These are phyloP conservation scores for Fusarium sambucinum DNA, from an alignment of 2,329 filamentous ascomycete species.

Conservation along the genomic window DNA sequence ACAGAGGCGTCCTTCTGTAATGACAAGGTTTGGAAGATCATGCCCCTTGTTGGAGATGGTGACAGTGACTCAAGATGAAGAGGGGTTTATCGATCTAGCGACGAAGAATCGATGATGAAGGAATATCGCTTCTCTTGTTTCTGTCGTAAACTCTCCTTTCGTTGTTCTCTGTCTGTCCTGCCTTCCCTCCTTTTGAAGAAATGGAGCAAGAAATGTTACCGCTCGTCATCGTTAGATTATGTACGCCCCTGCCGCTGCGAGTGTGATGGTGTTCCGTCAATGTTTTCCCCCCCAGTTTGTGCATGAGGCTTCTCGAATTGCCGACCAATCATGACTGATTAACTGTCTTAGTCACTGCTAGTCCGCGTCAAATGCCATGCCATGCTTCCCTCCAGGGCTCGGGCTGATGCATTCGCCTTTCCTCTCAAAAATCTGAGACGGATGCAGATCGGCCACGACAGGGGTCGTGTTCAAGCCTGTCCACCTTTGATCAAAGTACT, in stretches of 20 bases:
- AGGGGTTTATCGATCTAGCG: conserved; percentile 27
- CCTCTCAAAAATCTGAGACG: conserved; percentile 53
- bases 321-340: conserved; percentile 35
- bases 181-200: not conserved
- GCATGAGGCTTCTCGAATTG: conserved; percentile 44
- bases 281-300: conserved; percentile 43
- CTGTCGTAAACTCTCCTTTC: not conserved
- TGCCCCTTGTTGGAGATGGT: conserved; percentile 40
- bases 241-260: conserved; percentile 42
- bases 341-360: conserved; percentile 40
- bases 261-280: conserved; percentile 46
- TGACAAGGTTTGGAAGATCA: conserved; percentile 46
- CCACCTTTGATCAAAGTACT: conserved; percentile 43
- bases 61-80: conserved; percentile 24
- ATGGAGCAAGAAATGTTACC: conserved; percentile 2
- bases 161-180: not conserved
- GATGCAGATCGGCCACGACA: conserved; percentile 53
- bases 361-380: conserved; percentile 38
- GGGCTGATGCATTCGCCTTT: conserved; percentile 48
- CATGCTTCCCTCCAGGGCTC: conserved; percentile 44
- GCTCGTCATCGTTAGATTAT: conserved; percentile 28
- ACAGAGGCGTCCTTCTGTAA: conserved; percentile 23
- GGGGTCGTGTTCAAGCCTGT: conserved; percentile 39
- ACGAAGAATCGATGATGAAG: not conserved
- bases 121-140: not conserved